Evolutionary conservation across 805 yeast genomes (phyloP), one percentile per base, ranked within the genome.

Genomic region (Wickerhamiella kurtzmanii): DNA sequence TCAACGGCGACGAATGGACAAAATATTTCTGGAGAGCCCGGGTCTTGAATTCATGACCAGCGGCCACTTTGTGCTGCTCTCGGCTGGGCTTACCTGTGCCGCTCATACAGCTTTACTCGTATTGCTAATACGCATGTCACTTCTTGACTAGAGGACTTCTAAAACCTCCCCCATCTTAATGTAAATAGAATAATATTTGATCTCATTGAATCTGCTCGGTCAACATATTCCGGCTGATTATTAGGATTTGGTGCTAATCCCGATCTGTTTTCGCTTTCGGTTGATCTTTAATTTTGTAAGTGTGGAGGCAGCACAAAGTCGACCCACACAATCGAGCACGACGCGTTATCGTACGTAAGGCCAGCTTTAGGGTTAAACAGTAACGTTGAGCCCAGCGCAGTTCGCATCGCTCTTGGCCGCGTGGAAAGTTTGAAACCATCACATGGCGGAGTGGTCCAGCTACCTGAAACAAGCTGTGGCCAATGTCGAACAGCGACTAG

Each of bases 21-120:
- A 45, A 66, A 65, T 52, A 56, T 65, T 63, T 43, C 50, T 48
- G 66, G 64, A 43, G 66, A 59, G 16, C 61, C 63, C 48, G 65
- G 68, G 48, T 53, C 55, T 51, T 63, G 65, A 71, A 53, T 80
- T 70, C 59, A 68, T 64, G 47, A 82, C 88, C 0, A 73, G 78
- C 43, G 87, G 88, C 1, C 71, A 75, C 53, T 64, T 71, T 15
- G 83, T 80, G 13, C 47, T 78, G n/a, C 52, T 75, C 49, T 60
- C 80, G 42, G 67, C 75, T 0, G 44, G 64, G 0, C 59, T 79
- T 2, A 79, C 82, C 53, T 50, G 76, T 4, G 59, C 62, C 8
- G 70, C 79, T 45, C 79, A 79, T 56, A 45, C 72, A 4, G 68
- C 73, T 1, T 60, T 80, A 48, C 61, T 81, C 38, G 71, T 73